phyloP scores from a whole-genome alignment of 257 asterid species.

The Leptodermis oblonga region DNA sequence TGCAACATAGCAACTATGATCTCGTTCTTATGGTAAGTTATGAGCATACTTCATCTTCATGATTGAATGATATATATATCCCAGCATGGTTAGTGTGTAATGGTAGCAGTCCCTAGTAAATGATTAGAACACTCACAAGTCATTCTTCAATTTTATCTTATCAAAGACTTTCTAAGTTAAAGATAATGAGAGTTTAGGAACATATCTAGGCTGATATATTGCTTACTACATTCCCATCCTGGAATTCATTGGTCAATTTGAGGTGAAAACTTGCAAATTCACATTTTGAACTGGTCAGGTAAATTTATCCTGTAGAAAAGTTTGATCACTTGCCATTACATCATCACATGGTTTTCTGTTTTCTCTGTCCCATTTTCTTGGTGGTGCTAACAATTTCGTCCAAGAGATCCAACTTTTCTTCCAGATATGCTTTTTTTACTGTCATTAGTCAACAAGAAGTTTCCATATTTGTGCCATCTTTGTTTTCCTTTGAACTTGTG shows the following conservation, averaged over 20 bases:
- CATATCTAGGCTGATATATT: background rate
- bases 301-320: background rate
- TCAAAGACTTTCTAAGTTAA: too few relatives aligned
- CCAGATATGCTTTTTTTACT: background rate
- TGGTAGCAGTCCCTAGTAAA: background rate
- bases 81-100: background rate
- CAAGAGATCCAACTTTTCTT: background rate
- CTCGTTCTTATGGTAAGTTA: constrained; percentile 71
- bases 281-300: background rate
- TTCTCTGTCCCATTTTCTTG: background rate
- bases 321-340: background rate
- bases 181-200: background rate
- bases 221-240: background rate
- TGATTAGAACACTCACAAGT: background rate
- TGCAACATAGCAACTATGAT: constrained; percentile 47
- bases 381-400: background rate
- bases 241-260: background rate
- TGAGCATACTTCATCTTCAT: background rate
- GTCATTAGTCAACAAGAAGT: background rate
- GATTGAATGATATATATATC: too few relatives aligned
- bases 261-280: background rate
- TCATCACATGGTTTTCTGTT: background rate
- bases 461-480: background rate
- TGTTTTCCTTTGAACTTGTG: background rate
- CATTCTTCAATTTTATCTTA: background rate